phyloP scores from a whole-genome alignment of 202 grass and related monocot genomes.

The Eragrostis tef region DNA sequence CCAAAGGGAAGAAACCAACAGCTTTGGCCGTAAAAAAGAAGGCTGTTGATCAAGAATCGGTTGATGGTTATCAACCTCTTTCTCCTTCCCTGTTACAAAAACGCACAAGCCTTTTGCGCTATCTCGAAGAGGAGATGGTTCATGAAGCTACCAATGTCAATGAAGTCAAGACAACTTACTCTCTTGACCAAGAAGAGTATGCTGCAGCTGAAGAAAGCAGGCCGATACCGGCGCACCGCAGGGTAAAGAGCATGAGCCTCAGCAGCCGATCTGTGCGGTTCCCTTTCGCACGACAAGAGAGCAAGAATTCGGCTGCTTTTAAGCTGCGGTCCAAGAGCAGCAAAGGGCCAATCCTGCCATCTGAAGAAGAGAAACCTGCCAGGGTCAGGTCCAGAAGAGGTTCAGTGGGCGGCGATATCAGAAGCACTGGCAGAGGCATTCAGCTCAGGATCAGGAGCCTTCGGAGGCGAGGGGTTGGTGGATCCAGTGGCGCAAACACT shows the following conservation, averaged over 20 bases:
- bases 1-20: neutral
- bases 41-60: neutral
- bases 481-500: neutral
- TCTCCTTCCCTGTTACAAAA: neutral
- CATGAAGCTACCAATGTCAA: neutral
- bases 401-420: constrained; percentile 32
- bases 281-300: constrained; percentile 46
- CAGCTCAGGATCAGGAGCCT: constrained; percentile 69
- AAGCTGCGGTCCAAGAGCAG: constrained; percentile 55
- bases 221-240: constrained; percentile 32
- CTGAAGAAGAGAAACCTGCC: constrained; percentile 31
- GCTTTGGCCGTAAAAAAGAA: neutral
- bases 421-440: constrained; percentile 6
- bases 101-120: constrained; percentile 7
- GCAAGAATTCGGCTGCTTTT: constrained; percentile 42
- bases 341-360: constrained; percentile 35
- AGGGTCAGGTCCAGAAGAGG: constrained; percentile 63
- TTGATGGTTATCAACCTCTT: neutral
- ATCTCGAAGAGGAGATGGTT: constrained; percentile 20
- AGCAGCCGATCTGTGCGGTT: constrained; percentile 38
- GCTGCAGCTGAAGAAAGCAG: neutral
- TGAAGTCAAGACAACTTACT: neutral
- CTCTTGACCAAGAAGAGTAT: constrained; percentile 9
- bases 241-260: constrained; percentile 45
- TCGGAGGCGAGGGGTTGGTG: constrained; percentile 42